These are phyloP conservation scores for Ogataea saltuana DNA, from an alignment of 805 yeast genomes.

Conservation along the genomic window DNA sequence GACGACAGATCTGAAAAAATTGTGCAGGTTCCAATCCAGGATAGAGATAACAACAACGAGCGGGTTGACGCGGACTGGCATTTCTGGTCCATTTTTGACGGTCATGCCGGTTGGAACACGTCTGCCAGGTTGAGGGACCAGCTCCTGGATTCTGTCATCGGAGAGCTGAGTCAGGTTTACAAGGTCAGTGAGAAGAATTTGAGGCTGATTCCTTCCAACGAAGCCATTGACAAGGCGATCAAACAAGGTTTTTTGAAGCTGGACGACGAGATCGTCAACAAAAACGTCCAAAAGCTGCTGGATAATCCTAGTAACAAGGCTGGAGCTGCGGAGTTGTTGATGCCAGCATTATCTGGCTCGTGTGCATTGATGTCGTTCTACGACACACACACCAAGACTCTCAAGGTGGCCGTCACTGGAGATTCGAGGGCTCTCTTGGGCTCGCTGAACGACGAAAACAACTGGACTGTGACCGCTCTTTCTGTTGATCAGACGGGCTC, in stretches of 20 bases:
- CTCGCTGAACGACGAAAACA: constrained; percentile 57
- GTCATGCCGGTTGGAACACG: constrained; percentile 97
- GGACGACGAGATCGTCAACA: constrained; percentile 83
- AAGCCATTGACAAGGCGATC: constrained; percentile 76
- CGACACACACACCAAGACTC: constrained; percentile 67
- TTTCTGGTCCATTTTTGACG: constrained; percentile 95
- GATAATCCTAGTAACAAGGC: constrained; percentile 64
- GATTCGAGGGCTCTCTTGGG: constrained; percentile 93
- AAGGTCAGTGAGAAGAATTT: constrained; percentile 53
- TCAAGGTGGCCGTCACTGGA: constrained; percentile 94
- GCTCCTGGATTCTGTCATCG: constrained; percentile 72
- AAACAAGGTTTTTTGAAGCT: constrained; percentile 76
- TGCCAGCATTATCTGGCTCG: constrained; percentile 95
- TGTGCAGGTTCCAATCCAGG: constrained; percentile 71
- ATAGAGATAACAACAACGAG: constrained; percentile 49
- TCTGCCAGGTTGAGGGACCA: constrained; percentile 81
- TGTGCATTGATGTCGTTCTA: constrained; percentile 88
- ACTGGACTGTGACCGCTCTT: constrained; percentile 85
- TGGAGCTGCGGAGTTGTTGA: constrained; percentile 66
- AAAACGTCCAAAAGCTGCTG: constrained; percentile 68
- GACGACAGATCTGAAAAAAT: constrained; percentile 88
- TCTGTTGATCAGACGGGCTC: constrained; percentile 94
- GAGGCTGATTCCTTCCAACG: constrained; percentile 65
- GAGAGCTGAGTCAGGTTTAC: constrained; percentile 68
- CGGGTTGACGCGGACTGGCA: constrained; percentile 69